phyloP scores from a whole-genome alignment of 768 basidiomycete species.

The Leccinum truebloodii region DNA sequence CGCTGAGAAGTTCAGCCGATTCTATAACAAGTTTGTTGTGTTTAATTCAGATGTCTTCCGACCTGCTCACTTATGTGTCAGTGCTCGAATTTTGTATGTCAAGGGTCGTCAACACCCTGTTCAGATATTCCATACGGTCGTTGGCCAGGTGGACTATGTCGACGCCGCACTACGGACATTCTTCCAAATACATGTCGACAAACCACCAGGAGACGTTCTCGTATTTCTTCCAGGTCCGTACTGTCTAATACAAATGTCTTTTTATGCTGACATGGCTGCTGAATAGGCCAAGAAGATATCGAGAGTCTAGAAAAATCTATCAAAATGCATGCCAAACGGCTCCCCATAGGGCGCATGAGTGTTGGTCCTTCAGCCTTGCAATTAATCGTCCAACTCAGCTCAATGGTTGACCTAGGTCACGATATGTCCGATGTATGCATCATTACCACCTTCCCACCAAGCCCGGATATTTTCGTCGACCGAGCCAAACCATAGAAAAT shows the following conservation, averaged over 20 bases:
- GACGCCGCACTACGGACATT: slow-evolving; percentile 91
- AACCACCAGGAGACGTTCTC: slow-evolving; percentile 83
- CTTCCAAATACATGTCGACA: slow-evolving; percentile 87
- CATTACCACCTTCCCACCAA: slow-evolving; percentile 78
- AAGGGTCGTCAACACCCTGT: slow-evolving; percentile 95
- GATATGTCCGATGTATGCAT: slow-evolving; percentile 83
- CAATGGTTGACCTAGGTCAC: slow-evolving; percentile 51
- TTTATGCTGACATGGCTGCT: neutral
- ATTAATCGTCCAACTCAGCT: neutral
- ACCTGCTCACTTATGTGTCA: slow-evolving; percentile 32
- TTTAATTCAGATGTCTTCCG: neutral
- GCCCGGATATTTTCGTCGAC: slow-evolving; percentile 72
- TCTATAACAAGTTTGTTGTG: slow-evolving; percentile 72
- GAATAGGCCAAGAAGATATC: slow-evolving; percentile 91
- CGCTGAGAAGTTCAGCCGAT: slow-evolving; percentile 89
- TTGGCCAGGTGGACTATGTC: slow-evolving; percentile 78
- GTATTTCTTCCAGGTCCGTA: slow-evolving; percentile 84
- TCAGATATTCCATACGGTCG: slow-evolving; percentile 73
- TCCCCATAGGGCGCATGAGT: slow-evolving; percentile 57
- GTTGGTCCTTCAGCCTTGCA: slow-evolving; percentile 36
- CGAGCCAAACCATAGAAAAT: slow-evolving; percentile 74
- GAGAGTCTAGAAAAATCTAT: slow-evolving; percentile 83
- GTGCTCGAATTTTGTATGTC: slow-evolving; percentile 87
- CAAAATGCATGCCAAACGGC: slow-evolving; percentile 60
- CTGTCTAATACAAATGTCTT: neutral